Evolutionary conservation across 192 early-diverging fungal species (phyloP).

Genomic region (Coemansia sp.): DNA sequence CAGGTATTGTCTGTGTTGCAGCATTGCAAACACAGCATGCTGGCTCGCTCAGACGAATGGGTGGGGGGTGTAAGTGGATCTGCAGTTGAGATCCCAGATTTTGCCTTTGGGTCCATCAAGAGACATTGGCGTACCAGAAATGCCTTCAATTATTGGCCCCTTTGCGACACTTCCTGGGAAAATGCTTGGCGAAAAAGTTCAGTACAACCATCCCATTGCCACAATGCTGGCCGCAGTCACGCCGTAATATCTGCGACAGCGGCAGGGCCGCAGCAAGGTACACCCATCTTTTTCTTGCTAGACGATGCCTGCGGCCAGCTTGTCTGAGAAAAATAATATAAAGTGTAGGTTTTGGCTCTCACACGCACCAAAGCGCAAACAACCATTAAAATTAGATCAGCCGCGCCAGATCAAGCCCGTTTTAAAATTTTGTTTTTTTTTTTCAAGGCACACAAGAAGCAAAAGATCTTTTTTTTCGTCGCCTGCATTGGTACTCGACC

Average conservation of each 20-base stretch:
- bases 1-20: not conserved
- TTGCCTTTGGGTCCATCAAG: not conserved
- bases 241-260: not conserved
- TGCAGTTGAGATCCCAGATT: too few relatives aligned
- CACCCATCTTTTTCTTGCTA: too few relatives aligned
- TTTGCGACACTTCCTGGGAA: not conserved
- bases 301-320: too few relatives aligned
- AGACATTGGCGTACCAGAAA: not conserved
- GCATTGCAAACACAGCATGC: not conserved
- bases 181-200: not conserved
- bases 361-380: too few relatives aligned
- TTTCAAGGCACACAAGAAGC: not conserved
- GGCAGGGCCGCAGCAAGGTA: not conserved
- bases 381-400: not conserved
- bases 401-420: not conserved
- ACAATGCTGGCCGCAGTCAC: not conserved
- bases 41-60: not conserved
- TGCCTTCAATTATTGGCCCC: too few relatives aligned
- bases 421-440: slow-evolving; percentile 12
- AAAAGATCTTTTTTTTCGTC: slow-evolving; percentile 1
- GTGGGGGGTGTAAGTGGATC: too few relatives aligned
- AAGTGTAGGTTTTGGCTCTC: too few relatives aligned
- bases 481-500: not conserved
- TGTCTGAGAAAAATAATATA: too few relatives aligned
- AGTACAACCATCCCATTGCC: too few relatives aligned